Evolutionary conservation across 345 rosid species (phyloP).

Genomic region (Capsella bursapastoris): DNA sequence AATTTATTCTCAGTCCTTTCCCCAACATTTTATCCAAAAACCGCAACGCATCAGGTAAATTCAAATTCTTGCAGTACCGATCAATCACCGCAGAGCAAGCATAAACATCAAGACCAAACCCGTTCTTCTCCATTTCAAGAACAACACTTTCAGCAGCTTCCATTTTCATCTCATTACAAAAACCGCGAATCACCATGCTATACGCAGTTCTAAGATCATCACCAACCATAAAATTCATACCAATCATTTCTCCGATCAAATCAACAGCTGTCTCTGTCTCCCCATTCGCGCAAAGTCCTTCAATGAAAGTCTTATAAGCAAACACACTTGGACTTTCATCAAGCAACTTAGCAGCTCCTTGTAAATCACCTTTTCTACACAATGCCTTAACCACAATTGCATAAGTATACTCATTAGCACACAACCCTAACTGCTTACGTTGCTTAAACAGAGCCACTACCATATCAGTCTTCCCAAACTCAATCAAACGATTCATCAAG

Average conservation of each 20-base stretch:
- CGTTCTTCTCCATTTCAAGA: conserved; percentile 53
- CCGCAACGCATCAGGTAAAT: conserved; percentile 53
- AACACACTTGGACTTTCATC: conserved; percentile 46
- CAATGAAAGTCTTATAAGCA: conserved; percentile 60
- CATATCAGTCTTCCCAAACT: conserved; percentile 48
- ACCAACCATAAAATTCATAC: conserved; percentile 45
- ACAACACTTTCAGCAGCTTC: conserved; percentile 60
- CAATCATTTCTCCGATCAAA: conserved; percentile 42
- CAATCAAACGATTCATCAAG: conserved; percentile 61
- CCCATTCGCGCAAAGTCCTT: conserved; percentile 66
- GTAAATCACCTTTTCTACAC: conserved; percentile 60
- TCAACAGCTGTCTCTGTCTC: conserved; percentile 51
- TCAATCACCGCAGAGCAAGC: conserved; percentile 53
- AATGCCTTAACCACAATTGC: conserved; percentile 65
- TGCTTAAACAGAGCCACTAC: conserved; percentile 53
- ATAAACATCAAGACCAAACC: conserved; percentile 53
- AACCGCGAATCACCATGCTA: conserved; percentile 56
- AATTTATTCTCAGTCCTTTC: conserved; percentile 61
- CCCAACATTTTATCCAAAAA: conserved; percentile 53
- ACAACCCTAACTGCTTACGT: conserved; percentile 54
- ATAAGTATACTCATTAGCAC: conserved; percentile 59
- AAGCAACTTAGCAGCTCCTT: conserved; percentile 52
- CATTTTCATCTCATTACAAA: conserved; percentile 63
- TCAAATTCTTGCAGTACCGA: conserved; percentile 53
- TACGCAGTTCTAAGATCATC: conserved; percentile 44